These are phyloP conservation scores for Rubia balearica DNA, from an alignment of 305 asterid genomes.

Conservation along the genomic window DNA sequence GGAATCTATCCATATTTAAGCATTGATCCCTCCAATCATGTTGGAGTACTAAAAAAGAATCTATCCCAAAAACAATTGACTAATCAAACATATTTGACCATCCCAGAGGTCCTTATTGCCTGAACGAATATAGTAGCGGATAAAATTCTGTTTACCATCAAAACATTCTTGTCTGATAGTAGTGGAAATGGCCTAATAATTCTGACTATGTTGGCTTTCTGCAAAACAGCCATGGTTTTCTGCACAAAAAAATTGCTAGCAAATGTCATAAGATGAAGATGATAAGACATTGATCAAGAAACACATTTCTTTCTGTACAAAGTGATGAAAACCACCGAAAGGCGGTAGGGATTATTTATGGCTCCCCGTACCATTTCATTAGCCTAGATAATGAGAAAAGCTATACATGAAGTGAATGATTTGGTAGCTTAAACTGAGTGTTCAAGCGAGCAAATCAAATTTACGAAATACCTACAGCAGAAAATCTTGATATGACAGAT, in stretches of 20 bases:
- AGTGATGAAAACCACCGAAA: not conserved
- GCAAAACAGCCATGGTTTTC: not conserved
- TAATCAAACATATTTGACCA: not conserved
- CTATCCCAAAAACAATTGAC: not conserved
- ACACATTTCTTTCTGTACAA: constrained; percentile 14
- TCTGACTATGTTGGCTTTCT: not conserved
- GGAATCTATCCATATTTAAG: not conserved
- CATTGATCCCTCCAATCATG: not conserved
- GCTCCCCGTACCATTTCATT: too few relatives aligned
- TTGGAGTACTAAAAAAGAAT: not conserved
- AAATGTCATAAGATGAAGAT: not conserved
- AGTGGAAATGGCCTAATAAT: not conserved
- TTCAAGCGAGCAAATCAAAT: too few relatives aligned
- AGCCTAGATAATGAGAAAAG: too few relatives aligned
- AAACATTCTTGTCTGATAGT: not conserved
- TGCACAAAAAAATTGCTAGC: not conserved
- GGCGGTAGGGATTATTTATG: too few relatives aligned
- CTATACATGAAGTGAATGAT: too few relatives aligned
- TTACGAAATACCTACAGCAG: too few relatives aligned
- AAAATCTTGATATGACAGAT: too few relatives aligned
- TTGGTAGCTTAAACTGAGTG: too few relatives aligned
- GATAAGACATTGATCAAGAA: not conserved
- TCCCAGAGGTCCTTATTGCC: not conserved
- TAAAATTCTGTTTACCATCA: not conserved
- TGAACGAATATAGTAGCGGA: not conserved